A percentile compares a stretch with the other conserved stretches of the same genome.
These are phyloP conservation scores for Iberis pinnata DNA, from an alignment of 345 rosid species.

Conservation along the genomic window DNA sequence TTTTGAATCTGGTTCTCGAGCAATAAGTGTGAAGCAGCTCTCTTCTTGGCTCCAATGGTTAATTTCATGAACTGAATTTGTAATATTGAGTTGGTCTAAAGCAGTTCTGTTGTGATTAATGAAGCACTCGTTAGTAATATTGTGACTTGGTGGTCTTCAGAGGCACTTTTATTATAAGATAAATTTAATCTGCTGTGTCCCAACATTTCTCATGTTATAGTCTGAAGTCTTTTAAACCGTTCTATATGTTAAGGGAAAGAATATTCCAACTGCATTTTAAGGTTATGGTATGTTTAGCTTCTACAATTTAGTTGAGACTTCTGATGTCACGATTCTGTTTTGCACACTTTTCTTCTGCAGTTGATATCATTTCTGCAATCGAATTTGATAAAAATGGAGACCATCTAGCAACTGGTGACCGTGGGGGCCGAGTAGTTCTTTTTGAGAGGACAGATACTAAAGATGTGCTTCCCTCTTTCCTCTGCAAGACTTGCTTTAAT, in stretches of 20 bases:
- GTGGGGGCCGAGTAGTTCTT: constrained; percentile 98
- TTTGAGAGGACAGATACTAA: constrained; percentile 86
- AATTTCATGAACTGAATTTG: constrained; percentile 5
- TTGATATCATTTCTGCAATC: constrained; percentile 97
- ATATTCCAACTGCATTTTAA: constrained; percentile 1
- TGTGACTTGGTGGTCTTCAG: neutral
- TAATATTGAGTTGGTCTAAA: constrained; percentile 2
- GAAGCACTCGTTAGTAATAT: neutral
- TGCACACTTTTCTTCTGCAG: constrained; percentile 42
- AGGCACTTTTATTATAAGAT: no score
- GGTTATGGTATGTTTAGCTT: constrained; percentile 1
- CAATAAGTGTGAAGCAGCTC: neutral
- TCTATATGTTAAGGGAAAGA: neutral
- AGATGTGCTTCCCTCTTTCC: constrained; percentile 48
- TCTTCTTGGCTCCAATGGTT: neutral
- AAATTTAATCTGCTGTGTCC: no score
- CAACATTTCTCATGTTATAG: no score
- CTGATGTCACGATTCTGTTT: constrained; percentile 11
- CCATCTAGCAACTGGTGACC: constrained; percentile 99
- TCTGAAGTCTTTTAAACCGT: neutral
- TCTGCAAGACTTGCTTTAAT: constrained; percentile 12
- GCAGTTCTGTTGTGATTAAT: neutral
- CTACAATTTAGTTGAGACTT: constrained; percentile 7
- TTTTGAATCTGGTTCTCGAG: neutral
- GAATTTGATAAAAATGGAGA: constrained; percentile 96